A percentile compares a stretch with the other conserved stretches of the same genome.
Evolutionary conservation across 1,139 yeast genomes (phyloP).

Genomic region (Wickerhamiella pararugosa): DNA sequence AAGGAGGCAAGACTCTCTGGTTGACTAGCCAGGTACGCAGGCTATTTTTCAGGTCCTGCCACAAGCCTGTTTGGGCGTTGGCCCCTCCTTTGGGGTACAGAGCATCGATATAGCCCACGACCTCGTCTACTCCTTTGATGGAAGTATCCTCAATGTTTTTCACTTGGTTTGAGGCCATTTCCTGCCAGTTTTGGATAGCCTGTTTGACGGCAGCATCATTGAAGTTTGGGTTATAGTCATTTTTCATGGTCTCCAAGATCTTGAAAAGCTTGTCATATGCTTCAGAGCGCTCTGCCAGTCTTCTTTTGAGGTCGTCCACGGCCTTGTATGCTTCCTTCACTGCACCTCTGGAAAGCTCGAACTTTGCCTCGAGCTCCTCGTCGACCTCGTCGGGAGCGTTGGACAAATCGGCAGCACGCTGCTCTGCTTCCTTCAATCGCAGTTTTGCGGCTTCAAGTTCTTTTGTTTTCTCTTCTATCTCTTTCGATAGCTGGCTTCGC

Average conservation of each 20-base stretch:
- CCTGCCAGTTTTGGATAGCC: conserved; percentile 46
- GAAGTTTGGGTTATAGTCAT: conserved; percentile 72
- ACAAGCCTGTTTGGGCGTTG: not conserved
- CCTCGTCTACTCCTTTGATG: not conserved
- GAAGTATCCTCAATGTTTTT: not conserved
- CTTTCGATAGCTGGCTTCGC: conserved; percentile 16
- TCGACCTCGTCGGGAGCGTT: conserved; percentile 15
- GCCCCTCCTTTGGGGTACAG: not conserved
- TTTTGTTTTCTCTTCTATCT: conserved; percentile 12
- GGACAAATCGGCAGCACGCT: conserved; percentile 5
- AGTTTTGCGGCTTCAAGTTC: conserved; percentile 9
- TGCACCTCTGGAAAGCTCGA: conserved; percentile 2
- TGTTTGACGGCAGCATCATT: conserved; percentile 78
- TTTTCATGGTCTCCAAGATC: conserved; percentile 33
- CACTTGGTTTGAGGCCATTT: conserved; percentile 13
- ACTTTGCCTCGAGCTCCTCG: conserved; percentile 13
- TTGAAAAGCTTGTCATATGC: conserved; percentile 25
- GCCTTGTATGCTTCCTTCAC: conserved; percentile 4
- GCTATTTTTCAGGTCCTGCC: not conserved
- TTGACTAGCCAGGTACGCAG: conserved; percentile 1
- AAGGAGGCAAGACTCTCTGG: not conserved
- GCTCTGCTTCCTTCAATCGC: conserved; percentile 7
- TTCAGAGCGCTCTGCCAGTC: conserved; percentile 20
- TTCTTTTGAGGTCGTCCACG: conserved; percentile 12
- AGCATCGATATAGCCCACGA: conserved; percentile 2